Evolutionary conservation across 169 alveolate species (phyloP).

Genomic region (Cryptosporidium viatorum): DNA sequence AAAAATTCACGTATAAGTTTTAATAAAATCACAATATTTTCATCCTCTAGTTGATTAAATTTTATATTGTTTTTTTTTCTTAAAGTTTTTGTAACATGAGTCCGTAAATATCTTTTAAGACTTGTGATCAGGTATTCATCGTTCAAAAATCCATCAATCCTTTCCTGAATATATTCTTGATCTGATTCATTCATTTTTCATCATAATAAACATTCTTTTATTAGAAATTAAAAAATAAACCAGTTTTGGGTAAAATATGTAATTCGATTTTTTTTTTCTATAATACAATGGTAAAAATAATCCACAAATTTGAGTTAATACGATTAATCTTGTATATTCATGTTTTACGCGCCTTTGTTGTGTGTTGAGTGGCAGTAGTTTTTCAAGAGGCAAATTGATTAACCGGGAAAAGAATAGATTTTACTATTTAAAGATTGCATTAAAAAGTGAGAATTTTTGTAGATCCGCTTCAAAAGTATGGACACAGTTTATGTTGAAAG

Average conservation of each 20-base stretch:
- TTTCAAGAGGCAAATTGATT: slow-evolving; percentile 26
- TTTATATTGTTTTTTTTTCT: neutral
- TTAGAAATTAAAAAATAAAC: neutral
- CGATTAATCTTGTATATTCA: neutral
- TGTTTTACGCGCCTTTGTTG: slow-evolving; percentile 27
- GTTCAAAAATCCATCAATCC: neutral
- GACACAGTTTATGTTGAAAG: neutral
- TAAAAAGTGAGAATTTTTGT: neutral
- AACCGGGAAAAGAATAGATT: slow-evolving; percentile 39
- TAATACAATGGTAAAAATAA: neutral
- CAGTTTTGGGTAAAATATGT: no score
- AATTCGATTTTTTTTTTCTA: no score
- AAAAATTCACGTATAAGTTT: slow-evolving; percentile 34
- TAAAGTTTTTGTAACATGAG: neutral
- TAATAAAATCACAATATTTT: neutral
- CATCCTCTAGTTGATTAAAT: neutral
- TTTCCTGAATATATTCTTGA: slow-evolving; percentile 36
- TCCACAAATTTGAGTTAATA: neutral
- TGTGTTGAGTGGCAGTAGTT: slow-evolving; percentile 68
- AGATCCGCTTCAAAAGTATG: neutral
- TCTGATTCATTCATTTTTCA: slow-evolving; percentile 12
- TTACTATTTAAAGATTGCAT: slow-evolving; percentile 53
- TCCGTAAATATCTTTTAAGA: slow-evolving; percentile 11
- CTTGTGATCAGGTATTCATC: neutral
- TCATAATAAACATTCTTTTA: neutral